Evolutionary conservation across 345 rosid species (phyloP).

Genomic region (Rhodamnia argentea): DNA sequence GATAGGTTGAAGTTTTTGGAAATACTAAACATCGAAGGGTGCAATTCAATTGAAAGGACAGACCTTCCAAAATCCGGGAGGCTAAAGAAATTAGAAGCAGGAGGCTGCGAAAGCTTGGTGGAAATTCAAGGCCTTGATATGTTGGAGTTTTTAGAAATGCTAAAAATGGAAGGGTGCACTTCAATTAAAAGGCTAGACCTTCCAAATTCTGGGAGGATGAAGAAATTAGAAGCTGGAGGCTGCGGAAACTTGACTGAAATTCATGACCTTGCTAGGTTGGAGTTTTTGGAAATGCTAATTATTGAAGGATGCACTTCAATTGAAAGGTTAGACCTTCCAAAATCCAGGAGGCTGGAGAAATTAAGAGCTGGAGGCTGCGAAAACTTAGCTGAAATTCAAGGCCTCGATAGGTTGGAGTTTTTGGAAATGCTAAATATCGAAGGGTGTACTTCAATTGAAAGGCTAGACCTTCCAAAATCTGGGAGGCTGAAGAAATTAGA

Average conservation of each 20-base stretch:
- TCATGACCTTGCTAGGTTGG: neutral
- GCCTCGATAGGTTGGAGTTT: neutral
- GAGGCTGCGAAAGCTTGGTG: neutral
- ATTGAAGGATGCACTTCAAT: neutral
- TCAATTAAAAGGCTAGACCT: neutral
- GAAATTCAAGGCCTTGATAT: neutral
- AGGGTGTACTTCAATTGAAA: neutral
- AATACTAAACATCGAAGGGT: rapidly evolving
- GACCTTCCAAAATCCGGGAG: rapidly evolving
- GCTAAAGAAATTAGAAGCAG: neutral
- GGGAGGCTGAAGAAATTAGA: neutral
- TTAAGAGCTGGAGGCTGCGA: rapidly evolving
- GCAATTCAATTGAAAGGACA: neutral
- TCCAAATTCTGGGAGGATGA: neutral
- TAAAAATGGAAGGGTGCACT: neutral
- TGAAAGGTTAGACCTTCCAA: neutral
- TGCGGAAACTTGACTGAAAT: no score
- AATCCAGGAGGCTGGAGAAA: rapidly evolving
- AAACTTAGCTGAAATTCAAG: neutral
- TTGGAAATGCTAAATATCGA: rapidly evolving
- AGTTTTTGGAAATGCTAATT: neutral
- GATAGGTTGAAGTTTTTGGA: rapidly evolving
- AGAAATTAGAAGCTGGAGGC: neutral
- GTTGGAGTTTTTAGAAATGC: neutral
- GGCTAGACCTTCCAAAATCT: neutral